Conservation (phyloP, 116 monocot species). For the Cymodocea nodosa region DNA sequence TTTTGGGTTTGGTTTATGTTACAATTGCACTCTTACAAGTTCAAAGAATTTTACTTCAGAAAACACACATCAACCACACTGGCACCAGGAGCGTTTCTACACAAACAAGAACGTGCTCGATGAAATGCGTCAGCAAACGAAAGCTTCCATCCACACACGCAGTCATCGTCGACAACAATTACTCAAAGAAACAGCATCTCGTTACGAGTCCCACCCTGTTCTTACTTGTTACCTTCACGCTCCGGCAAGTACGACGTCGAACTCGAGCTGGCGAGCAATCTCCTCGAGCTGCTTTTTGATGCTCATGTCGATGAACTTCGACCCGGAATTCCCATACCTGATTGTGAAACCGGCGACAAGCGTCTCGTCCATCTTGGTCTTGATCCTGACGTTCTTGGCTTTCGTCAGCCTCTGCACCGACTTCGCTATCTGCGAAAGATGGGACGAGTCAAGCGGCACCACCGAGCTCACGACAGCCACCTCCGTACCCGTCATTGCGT, state of each 20-base stretch:
- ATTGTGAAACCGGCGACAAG: constrained; percentile 86
- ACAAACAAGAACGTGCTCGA: neutral
- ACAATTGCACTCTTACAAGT: too few species aligned
- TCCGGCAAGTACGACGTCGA: constrained; percentile 14
- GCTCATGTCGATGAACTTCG: constrained; percentile 89
- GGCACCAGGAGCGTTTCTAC: neutral
- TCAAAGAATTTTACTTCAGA: too few species aligned
- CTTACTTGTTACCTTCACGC: neutral
- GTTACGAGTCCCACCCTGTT: too few species aligned
- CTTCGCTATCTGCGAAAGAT: constrained; percentile 67
- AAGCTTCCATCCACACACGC: neutral
- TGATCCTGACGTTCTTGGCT: constrained; percentile 70
- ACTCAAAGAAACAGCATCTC: too few species aligned
- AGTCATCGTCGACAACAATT: neutral
- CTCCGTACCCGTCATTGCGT: constrained; percentile 69
- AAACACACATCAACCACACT: too few species aligned
- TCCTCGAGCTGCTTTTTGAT: constrained; percentile 83
- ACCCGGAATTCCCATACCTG: constrained; percentile 51
- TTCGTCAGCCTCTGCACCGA: constrained; percentile 57
- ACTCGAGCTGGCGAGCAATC: constrained; percentile 62
- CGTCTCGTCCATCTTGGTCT: constrained; percentile 58
- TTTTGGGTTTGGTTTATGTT: too few species aligned
- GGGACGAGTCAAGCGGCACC: constrained; percentile 54
- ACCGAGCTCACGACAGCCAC: constrained; percentile 76
- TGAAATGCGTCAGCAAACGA: neutral